Conservation (phyloP, 495 filamentous ascomycete species). For the Penicillium pancosmium region DNA sequence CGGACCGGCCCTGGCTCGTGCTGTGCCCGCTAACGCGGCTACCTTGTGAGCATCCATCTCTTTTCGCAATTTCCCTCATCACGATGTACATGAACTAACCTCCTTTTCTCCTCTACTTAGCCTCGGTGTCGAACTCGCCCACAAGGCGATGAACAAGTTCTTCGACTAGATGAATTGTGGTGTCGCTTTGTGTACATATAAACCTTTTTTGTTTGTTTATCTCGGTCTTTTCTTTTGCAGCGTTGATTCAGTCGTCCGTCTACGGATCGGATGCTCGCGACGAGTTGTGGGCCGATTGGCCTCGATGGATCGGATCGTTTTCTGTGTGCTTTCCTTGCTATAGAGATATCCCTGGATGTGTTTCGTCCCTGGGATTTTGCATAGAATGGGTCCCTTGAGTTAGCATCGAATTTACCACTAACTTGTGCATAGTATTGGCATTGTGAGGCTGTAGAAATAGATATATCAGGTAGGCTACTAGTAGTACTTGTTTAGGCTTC, state of each 20-base stretch:
- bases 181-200: slow-evolving; percentile 21
- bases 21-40: slow-evolving; percentile 91
- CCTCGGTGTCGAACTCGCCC: slow-evolving; percentile 78
- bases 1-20: slow-evolving; percentile 87
- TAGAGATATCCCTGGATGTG: slow-evolving; percentile 9
- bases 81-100: slow-evolving; percentile 8
- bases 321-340: slow-evolving; percentile 5
- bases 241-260: slow-evolving; percentile 14
- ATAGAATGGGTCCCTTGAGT: neutral
- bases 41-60: slow-evolving; percentile 50
- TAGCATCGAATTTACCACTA: neutral
- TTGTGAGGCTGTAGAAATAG: no score
- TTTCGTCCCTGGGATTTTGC: slow-evolving; percentile 1
- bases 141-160: slow-evolving; percentile 77
- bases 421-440: neutral
- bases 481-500: no score
- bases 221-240: slow-evolving; percentile 15
- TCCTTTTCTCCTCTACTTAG: slow-evolving; percentile 22
- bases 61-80: neutral
- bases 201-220: slow-evolving; percentile 10
- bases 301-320: slow-evolving; percentile 6
- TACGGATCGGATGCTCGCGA: slow-evolving; percentile 7
- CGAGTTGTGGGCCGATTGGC: slow-evolving; percentile 8
- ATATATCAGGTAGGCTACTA: no score
- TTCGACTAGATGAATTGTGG: slow-evolving; percentile 45